Base-by-base conservation (phyloP, 768 basidiomycete species). In the Tricholoma hemisulphureum region DNA sequence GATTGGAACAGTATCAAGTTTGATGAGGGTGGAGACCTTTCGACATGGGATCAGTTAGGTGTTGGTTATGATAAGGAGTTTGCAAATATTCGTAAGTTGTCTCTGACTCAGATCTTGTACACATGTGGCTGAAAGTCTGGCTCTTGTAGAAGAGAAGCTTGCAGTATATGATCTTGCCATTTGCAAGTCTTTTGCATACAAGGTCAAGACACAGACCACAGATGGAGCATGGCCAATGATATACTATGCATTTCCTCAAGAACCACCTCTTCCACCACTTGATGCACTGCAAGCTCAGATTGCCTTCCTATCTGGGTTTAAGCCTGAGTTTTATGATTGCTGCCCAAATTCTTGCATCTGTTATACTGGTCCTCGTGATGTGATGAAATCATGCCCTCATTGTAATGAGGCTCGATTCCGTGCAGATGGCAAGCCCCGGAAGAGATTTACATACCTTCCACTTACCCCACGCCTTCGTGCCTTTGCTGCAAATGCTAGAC, bases 371-470 rank as follows among this genome's bases (percentile, higher is more conserved):
- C 62, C 63, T 1, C 58, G 65, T 32, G 59, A 46, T 0, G 58
- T 67, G 11, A 56, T 70, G 1, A 28, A 56, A 1, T 5, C 21
- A 1, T 79, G 77, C 53, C 73, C 69, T 0, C 60, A 67, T 56
- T 79, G 77, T 64, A 37, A 66, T 1, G 61, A 66, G 46, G 52
- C 21, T 66, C n/a, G n/a, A n/a, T n/a, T n/a, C n/a, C n/a, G n/a
- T n/a, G n/a, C n/a, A n/a, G n/a, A n/a, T n/a, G n/a, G 69, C 1
- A 64, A 65, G 16, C 64, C 75, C 0, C 53, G 63, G 1, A 67
- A 64, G 23, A 48, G 54, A 23, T 80, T 76, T 60, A 58, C 55
- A 3, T 80, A 80, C 56, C 58, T 80, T 8, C 75, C 75, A 2
- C 9, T 71, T 10, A 68, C 66, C 29, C 66, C 67, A 11, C 67